Conservation (phyloP, 352 stramenopile species). For the Phytophthora constricta region DNA sequence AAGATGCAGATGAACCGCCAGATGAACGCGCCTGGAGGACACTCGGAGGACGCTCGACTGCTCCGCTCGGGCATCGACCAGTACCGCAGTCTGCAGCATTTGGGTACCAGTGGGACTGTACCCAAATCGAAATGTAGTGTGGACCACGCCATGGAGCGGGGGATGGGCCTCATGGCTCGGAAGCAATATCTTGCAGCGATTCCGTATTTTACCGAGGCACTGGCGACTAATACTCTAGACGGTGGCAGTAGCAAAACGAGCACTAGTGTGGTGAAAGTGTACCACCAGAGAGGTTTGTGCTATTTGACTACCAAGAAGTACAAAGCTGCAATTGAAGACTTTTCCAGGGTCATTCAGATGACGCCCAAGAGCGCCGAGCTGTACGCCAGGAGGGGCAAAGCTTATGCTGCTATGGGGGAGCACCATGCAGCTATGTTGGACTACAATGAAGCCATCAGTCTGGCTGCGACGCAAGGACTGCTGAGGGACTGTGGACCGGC, state of each 20-base stretch:
- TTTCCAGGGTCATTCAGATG: constrained; percentile 69
- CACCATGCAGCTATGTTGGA: constrained; percentile 63
- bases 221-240: constrained; percentile 16
- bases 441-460: constrained; percentile 68
- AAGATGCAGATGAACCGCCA: constrained; percentile 59
- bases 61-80: constrained; percentile 70
- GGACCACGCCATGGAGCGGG: constrained; percentile 40
- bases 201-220: constrained; percentile 60
- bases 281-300: constrained; percentile 67
- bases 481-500: constrained; percentile 28
- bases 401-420: constrained; percentile 62
- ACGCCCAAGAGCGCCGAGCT: constrained; percentile 74
- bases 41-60: constrained; percentile 33
- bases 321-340: constrained; percentile 74
- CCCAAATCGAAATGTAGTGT: background rate
- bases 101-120: constrained; percentile 6
- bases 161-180: constrained; percentile 52
- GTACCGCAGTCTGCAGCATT: constrained; percentile 65
- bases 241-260: background rate
- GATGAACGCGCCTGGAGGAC: constrained; percentile 29
- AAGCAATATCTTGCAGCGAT: constrained; percentile 68
- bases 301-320: constrained; percentile 63
- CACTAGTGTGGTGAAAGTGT: constrained; percentile 55
- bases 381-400: constrained; percentile 69
- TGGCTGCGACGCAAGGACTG: constrained; percentile 45